Conservation (phyloP, 2,329 filamentous ascomycete species). For the Mollisia scopiformis region DNA sequence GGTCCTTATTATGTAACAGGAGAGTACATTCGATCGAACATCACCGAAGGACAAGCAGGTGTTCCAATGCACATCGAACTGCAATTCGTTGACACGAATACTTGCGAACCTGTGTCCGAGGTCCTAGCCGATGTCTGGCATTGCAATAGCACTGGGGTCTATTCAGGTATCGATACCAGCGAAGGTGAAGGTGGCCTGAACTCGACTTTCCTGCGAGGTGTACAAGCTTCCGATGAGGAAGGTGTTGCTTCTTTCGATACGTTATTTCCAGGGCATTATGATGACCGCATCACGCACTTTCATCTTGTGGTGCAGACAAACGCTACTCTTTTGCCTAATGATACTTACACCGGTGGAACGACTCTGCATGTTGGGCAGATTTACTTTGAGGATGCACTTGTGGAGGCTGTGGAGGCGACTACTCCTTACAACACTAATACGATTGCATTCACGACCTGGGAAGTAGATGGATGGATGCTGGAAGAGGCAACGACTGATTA, state of each 20-base stretch:
- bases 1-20: constrained; percentile 50
- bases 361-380: constrained; percentile 53
- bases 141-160: constrained; percentile 44
- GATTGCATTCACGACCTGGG: constrained; percentile 50
- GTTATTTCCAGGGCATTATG: constrained; percentile 49
- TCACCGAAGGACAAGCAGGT: constrained; percentile 51
- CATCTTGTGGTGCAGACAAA: constrained; percentile 36
- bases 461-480: constrained; percentile 49
- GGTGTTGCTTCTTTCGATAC: constrained; percentile 47
- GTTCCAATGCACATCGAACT: constrained; percentile 53
- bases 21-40: constrained; percentile 46
- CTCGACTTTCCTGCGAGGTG: constrained; percentile 45
- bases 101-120: constrained; percentile 51
- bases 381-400: constrained; percentile 65
- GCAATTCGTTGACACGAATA: constrained; percentile 55
- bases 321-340: constrained; percentile 36
- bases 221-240: constrained; percentile 44
- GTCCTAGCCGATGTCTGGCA: constrained; percentile 55
- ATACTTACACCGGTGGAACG: constrained; percentile 53
- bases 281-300: constrained; percentile 48
- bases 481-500: constrained; percentile 42
- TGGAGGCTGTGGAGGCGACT: constrained; percentile 51
- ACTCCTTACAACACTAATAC: constrained; percentile 52
- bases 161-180: constrained; percentile 46
- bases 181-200: constrained; percentile 42